Conservation (phyloP, 1,284 basidiomycete genomes). For the Cryptococcus sp. region DNA sequence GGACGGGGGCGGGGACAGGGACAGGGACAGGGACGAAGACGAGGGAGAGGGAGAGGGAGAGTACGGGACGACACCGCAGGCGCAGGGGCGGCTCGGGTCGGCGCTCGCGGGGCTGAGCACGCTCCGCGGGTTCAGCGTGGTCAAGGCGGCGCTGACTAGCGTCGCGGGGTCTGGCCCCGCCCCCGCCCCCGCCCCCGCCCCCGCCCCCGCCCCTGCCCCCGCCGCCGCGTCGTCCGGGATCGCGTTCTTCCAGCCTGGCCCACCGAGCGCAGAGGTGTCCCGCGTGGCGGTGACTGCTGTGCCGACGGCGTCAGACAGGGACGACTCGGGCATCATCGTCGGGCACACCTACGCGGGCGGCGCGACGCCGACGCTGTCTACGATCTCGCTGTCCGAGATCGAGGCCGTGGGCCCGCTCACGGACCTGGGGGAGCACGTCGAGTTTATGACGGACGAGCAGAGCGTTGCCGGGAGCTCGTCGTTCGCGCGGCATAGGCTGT, state of each 20-base stretch:
- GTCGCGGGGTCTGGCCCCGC: slow-evolving; percentile 14
- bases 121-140: slow-evolving; percentile 25
- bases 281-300: slow-evolving; percentile 32
- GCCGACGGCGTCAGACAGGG: slow-evolving; percentile 12
- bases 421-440: slow-evolving; percentile 28
- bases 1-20: slow-evolving; percentile 12
- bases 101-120: slow-evolving; percentile 25
- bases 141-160: slow-evolving; percentile 36
- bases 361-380: slow-evolving; percentile 42
- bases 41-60: slow-evolving; percentile 16
- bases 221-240: slow-evolving; percentile 4
- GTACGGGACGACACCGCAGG: slow-evolving; percentile 34
- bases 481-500: slow-evolving; percentile 13
- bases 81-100: slow-evolving; percentile 23
- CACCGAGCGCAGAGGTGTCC: slow-evolving; percentile 34
- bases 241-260: slow-evolving; percentile 19
- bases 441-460: slow-evolving; percentile 36
- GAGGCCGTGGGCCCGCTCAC: slow-evolving; percentile 38
- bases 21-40: slow-evolving; percentile 26
- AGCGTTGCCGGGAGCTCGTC: slow-evolving; percentile 26
- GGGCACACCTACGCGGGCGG: slow-evolving; percentile 20
- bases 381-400: slow-evolving; percentile 38
- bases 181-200: slow-evolving; percentile 3
- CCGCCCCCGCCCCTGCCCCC: not conserved
- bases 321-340: slow-evolving; percentile 9